These are phyloP conservation scores for Globisporangium heterothallicum DNA, from an alignment of 352 stramenopile genomes.

Conservation along the genomic window DNA sequence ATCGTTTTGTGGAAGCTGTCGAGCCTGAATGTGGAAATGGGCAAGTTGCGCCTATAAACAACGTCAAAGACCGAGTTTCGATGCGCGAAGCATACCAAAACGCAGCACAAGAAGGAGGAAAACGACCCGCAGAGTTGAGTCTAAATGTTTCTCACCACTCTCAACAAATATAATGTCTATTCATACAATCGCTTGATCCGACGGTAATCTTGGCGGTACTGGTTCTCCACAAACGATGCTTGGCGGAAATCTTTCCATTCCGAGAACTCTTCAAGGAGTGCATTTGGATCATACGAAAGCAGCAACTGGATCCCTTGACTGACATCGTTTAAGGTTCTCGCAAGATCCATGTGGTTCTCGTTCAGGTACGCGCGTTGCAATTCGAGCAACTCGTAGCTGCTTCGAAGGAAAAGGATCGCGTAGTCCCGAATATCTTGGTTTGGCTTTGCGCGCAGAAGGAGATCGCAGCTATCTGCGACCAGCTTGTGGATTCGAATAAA, in stretches of 20 bases:
- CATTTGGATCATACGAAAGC: constrained; percentile 79
- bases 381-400: constrained; percentile 82
- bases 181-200: constrained; percentile 91
- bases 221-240: constrained; percentile 86
- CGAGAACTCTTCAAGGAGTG: constrained; percentile 80
- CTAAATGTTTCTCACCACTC: background rate
- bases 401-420: constrained; percentile 84
- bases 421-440: constrained; percentile 72
- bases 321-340: constrained; percentile 88
- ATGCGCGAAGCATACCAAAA: constrained; percentile 2
- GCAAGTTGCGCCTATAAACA: constrained; percentile 70
- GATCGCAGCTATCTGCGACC: constrained; percentile 87
- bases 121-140: background rate
- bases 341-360: constrained; percentile 89
- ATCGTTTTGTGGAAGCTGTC: constrained; percentile 77
- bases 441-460: constrained; percentile 62
- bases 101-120: background rate
- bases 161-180: constrained; percentile 29
- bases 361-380: constrained; percentile 82
- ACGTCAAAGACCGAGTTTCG: constrained; percentile 1
- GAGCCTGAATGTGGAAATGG: constrained; percentile 71
- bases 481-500: constrained; percentile 89
- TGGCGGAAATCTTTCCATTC: constrained; percentile 86
- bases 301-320: constrained; percentile 89
- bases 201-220: constrained; percentile 86